phyloP scores from a whole-genome alignment of 176 grass and related monocot species.

The Musa itinerans region DNA sequence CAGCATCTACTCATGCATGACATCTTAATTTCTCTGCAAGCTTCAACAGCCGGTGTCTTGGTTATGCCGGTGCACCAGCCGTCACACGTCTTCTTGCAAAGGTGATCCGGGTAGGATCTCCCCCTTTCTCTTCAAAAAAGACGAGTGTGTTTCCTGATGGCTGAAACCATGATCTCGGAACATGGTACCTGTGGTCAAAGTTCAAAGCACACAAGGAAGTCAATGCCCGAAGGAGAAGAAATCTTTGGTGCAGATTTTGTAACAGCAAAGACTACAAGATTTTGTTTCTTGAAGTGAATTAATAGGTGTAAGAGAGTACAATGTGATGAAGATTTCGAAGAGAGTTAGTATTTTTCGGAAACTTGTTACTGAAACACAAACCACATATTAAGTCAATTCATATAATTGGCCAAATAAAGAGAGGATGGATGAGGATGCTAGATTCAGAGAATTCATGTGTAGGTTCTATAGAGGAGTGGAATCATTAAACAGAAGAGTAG shows the following conservation, averaged over 20 bases:
- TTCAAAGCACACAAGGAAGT: background rate
- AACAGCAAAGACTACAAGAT: no score
- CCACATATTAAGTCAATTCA: no score
- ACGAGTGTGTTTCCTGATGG: slow-evolving; percentile 74
- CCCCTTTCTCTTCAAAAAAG: slow-evolving; percentile 79
- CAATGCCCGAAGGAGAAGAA: background rate
- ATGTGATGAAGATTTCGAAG: no score
- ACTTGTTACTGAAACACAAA: no score
- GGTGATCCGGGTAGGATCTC: slow-evolving; percentile 76
- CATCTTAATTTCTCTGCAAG: slow-evolving; percentile 6
- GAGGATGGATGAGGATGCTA: no score
- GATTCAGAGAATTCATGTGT: no score
- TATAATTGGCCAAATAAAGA: no score
- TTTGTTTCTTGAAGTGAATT: no score
- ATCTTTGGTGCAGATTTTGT: no score
- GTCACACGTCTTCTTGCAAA: slow-evolving; percentile 52
- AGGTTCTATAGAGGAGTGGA: background rate
- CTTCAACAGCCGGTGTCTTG: slow-evolving; percentile 74
- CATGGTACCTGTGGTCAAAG: slow-evolving; percentile 67
- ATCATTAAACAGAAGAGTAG: background rate
- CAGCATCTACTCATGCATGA: background rate
- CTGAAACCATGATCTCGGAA: slow-evolving; percentile 87
- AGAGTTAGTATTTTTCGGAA: no score
- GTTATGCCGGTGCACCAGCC: slow-evolving; percentile 55
- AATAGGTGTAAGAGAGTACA: no score